Percentiles rank a stretch among this genome's conserved stretches.
These are phyloP conservation scores for Cucurbita pepo DNA, from an alignment of 306 rosid species.

Conservation along the genomic window DNA sequence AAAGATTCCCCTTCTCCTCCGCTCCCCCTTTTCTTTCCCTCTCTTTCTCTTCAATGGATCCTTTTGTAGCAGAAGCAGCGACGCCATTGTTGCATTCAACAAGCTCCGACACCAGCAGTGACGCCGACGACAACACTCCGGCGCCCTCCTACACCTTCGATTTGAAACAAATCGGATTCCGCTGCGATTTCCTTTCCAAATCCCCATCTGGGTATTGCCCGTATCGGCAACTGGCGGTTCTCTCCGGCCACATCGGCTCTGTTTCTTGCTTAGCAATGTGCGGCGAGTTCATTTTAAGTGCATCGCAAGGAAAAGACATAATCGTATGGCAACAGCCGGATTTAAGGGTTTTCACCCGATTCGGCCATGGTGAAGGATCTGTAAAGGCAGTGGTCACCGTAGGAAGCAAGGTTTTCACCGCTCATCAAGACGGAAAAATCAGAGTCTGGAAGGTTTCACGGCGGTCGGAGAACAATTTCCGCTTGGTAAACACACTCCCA, in stretches of 20 bases:
- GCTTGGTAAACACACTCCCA: conserved; percentile 56
- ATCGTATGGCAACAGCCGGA: conserved; percentile 91
- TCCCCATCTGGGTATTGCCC: conserved; percentile 26
- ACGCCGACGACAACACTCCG: conserved; percentile 29
- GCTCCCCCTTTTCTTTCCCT: conserved; percentile 1
- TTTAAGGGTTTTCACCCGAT: conserved; percentile 44
- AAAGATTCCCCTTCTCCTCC: background rate
- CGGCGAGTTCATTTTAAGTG: conserved; percentile 86
- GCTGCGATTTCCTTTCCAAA: background rate
- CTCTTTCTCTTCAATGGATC: conserved; percentile 3
- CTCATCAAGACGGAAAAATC: conserved; percentile 72
- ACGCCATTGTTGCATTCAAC: conserved; percentile 28
- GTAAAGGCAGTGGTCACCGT: conserved; percentile 60
- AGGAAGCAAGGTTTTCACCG: conserved; percentile 64
- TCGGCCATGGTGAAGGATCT: conserved; percentile 82
- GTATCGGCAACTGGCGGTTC: conserved; percentile 48
- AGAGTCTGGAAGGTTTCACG: conserved; percentile 83
- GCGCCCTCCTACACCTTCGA: conserved; percentile 13
- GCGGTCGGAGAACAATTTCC: conserved; percentile 57
- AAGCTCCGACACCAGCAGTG: conserved; percentile 13
- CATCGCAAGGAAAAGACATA: conserved; percentile 73
- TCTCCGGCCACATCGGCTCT: conserved; percentile 60
- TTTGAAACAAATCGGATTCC: conserved; percentile 5
- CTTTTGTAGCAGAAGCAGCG: conserved; percentile 16
- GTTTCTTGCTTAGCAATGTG: conserved; percentile 73